These are phyloP conservation scores for Fusarium fracticaudum DNA, from an alignment of 2,329 filamentous ascomycete species.

Conservation along the genomic window DNA sequence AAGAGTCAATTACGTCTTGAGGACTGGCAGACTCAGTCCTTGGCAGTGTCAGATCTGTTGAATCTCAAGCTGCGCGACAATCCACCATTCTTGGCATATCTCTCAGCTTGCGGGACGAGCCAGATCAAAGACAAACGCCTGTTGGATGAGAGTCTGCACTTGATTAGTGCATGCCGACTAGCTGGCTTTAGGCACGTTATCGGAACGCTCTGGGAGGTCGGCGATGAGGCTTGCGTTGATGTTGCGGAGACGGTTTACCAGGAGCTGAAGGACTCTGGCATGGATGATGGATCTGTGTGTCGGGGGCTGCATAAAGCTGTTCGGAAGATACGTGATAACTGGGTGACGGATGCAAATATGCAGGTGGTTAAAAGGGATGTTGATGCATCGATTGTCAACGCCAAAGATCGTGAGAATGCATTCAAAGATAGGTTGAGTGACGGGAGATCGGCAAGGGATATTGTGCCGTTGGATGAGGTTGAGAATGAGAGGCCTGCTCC, in stretches of 20 bases:
- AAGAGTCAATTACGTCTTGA: background rate
- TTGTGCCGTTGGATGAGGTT: background rate
- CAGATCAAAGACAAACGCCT: background rate
- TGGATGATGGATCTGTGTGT: background rate
- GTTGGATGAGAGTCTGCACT: background rate
- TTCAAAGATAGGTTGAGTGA: fast-evolving
- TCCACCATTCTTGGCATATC: background rate
- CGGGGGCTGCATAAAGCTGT: background rate
- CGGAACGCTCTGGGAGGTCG: background rate
- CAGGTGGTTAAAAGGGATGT: fast-evolving
- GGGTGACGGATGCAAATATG: background rate
- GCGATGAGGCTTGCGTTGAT: background rate
- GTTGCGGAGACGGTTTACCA: background rate
- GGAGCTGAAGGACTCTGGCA: background rate
- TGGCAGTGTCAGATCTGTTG: background rate
- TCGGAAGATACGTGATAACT: background rate
- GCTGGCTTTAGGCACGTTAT: background rate
- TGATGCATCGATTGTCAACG: fast-evolving
- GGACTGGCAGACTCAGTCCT: background rate
- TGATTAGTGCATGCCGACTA: background rate
- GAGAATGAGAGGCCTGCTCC: background rate
- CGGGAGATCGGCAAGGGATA: background rate
- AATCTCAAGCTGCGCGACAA: background rate
- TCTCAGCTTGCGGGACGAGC: background rate
- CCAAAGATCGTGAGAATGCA: no score